phyloP scores from a whole-genome alignment of 306 rosid species.

The Dryas drummondii region DNA sequence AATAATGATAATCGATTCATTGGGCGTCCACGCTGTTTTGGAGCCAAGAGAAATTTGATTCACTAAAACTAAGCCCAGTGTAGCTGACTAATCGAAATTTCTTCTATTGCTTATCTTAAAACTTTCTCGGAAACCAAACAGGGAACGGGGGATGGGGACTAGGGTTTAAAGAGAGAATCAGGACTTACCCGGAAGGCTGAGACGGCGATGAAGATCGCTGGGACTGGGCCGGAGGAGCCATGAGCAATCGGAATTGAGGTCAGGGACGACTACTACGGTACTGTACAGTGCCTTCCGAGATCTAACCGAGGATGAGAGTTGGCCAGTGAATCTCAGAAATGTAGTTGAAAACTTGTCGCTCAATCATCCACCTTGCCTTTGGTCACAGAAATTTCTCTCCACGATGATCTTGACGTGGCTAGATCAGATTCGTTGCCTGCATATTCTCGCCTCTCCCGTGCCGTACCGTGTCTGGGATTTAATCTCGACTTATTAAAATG shows the following conservation, averaged over 20 bases:
- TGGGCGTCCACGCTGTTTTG: neutral
- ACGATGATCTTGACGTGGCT: conserved; percentile 43
- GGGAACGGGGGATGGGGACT: neutral
- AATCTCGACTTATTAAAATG: neutral
- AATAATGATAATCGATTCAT: neutral
- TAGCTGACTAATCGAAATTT: neutral
- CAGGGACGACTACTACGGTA: conserved; percentile 5
- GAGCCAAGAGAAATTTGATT: neutral
- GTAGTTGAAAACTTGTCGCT: neutral
- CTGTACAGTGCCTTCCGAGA: conserved; percentile 24
- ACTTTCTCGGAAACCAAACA: conserved; percentile 9
- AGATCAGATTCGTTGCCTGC: conserved; percentile 20
- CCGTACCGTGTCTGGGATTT: neutral
- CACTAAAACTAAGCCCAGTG: neutral
- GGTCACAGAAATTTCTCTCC: neutral
- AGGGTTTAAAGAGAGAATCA: conserved; percentile 19
- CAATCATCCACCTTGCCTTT: neutral
- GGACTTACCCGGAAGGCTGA: conserved; percentile 90
- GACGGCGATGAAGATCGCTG: conserved; percentile 92
- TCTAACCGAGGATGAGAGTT: conserved; percentile 11
- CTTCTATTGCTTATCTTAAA: neutral
- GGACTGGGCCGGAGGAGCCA: conserved; percentile 92
- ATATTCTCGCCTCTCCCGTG: neutral
- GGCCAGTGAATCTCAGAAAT: conserved; percentile 16
- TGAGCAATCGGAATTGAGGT: conserved; percentile 36